Evolutionary conservation across 192 early-diverging fungal genomes (phyloP).

Genomic region (Pilobolus umbonatus): DNA sequence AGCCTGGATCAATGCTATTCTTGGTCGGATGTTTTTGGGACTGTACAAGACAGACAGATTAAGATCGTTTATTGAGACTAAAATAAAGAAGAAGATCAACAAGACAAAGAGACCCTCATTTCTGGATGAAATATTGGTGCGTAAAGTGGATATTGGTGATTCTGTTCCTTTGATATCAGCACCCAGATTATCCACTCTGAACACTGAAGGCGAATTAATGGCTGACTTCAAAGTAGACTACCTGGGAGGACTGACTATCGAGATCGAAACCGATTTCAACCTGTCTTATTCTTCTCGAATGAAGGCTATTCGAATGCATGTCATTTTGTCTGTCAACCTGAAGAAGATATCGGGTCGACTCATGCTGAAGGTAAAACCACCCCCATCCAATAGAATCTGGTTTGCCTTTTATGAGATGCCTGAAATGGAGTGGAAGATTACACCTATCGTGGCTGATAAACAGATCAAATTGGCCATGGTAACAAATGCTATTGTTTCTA

Average conservation of each 20-base stretch:
- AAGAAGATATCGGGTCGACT: conserved; percentile 71
- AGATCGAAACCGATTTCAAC: conserved; percentile 58
- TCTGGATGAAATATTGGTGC: conserved; percentile 76
- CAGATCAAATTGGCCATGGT: conserved; percentile 71
- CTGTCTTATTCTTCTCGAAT: conserved; percentile 38
- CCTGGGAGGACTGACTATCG: conserved; percentile 69
- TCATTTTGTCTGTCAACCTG: conserved; percentile 77
- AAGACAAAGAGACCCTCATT: conserved; percentile 65
- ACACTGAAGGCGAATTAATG: conserved; percentile 62
- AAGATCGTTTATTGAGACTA: conserved; percentile 57
- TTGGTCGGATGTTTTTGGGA: conserved; percentile 77
- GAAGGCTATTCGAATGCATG: conserved; percentile 60
- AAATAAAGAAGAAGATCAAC: conserved; percentile 60
- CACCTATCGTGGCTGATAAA: conserved; percentile 80
- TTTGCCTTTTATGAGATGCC: conserved; percentile 81
- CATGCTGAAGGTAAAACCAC: conserved; percentile 73
- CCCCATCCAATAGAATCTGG: conserved; percentile 84
- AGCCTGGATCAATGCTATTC: conserved; percentile 80
- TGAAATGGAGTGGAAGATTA: conserved; percentile 64
- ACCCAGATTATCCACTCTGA: conserved; percentile 63
- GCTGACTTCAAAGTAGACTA: conserved; percentile 83
- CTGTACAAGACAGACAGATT: conserved; percentile 58
- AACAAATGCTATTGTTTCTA: conserved; percentile 76
- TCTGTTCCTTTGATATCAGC: conserved; percentile 76
- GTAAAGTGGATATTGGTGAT: conserved; percentile 73